Base-by-base conservation (phyloP, 1,139 yeast species). In the Taiozyma sp. region DNA sequence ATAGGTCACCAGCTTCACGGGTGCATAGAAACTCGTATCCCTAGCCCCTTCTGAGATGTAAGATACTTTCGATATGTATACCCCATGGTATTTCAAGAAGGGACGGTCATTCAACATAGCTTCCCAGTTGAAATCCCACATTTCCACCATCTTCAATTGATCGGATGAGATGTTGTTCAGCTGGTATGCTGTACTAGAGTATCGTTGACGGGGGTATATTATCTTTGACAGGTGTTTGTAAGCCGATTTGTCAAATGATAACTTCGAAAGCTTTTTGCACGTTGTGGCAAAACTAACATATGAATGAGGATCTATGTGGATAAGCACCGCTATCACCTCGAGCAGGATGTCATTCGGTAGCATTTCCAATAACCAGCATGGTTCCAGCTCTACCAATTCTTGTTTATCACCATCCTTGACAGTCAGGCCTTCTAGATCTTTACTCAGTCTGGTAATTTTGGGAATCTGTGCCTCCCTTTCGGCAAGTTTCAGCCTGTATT, bases 11-110 rank as follows among this genome's bases (percentile, higher is more conserved):
- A 90, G 81, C 60, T 88, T 80, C 21, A 88, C 79, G 0, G 97
- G 97, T n/a, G 88, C 77, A 42, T 74, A 77, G 5, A 86, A 78
- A 48, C 82, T 78, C 59, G 81, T 88, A 9, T 76, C 77, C 49
- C 80, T 75, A 1, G 86, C 81, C 47, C 97, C 96, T 62, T 88
- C 88, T 53, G 95, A 77, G 58, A 87, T 78, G 66, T 89, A 91
- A 56, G 88, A 86, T 49, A 93, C 86, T 13, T 86, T 88, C 60
- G 95, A 83, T 32, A 93, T 87, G 63, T 91, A 93, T 40, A 90
- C 77, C 1, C 99, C 99, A 47, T 80, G 73, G 64, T 81, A 88
- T 61, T 91, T 85, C 24, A 91, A 61, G 59, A 85, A 85, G 0
- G 98, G 97, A 37, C 88, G 67, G 43, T 75, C 66, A 42, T 57